phyloP scores from a whole-genome alignment of 192 early-diverging fungal genomes.

The Funneliformis mosseae region DNA sequence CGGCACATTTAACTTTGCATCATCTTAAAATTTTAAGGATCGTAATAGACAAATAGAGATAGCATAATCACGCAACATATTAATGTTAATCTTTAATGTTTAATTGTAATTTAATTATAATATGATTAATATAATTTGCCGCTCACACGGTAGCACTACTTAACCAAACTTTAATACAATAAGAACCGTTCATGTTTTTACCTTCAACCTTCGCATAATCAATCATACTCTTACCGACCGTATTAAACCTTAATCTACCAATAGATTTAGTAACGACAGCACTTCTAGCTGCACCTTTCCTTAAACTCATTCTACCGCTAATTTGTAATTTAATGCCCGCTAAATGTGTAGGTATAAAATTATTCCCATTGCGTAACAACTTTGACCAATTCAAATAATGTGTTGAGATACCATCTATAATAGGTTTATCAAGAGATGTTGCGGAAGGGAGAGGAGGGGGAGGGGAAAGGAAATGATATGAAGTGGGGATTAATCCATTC shows the following conservation, averaged over 20 bases:
- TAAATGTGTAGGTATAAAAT: slow-evolving; percentile 15
- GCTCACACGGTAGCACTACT: not conserved
- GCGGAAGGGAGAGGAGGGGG: not conserved
- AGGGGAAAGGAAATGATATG: too few relatives aligned
- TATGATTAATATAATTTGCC: not conserved
- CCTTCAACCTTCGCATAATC: slow-evolving; percentile 24
- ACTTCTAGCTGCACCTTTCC: slow-evolving; percentile 20
- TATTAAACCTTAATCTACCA: slow-evolving; percentile 14
- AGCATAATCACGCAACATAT: too few relatives aligned
- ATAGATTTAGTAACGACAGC: slow-evolving; percentile 6
- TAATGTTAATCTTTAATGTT: not conserved
- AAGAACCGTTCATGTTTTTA: slow-evolving; percentile 28
- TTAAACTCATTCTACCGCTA: slow-evolving; percentile 22
- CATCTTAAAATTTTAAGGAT: too few relatives aligned
- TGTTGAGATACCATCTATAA: not conserved
- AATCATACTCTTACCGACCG: slow-evolving; percentile 16
- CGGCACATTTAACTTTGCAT: too few relatives aligned
- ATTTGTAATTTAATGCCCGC: slow-evolving; percentile 20
- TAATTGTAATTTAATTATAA: not conserved
- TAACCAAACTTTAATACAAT: slow-evolving; percentile 25
- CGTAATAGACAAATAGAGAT: too few relatives aligned
- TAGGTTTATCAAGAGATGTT: not conserved
- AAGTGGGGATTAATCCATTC: not conserved
- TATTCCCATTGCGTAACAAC: not conserved
- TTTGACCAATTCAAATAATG: slow-evolving; percentile 3